Base-by-base conservation (phyloP, 78 protist genomes). In the Paratrimastix pyriformis region DNA sequence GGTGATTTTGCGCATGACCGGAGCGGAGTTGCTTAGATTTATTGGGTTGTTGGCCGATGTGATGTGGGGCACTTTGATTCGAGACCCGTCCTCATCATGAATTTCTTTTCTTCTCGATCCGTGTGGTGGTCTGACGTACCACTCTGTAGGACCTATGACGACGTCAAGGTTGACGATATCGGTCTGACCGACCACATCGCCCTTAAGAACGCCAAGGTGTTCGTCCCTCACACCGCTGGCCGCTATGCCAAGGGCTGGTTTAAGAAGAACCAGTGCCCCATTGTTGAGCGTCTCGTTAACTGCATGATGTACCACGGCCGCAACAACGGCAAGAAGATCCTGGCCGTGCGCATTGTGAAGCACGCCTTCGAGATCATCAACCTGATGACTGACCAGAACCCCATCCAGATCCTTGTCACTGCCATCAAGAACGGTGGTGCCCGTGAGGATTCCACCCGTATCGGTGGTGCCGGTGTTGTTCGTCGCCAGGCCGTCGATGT, bases 401-500 rank as follows among this genome's bases (percentile, higher is more conserved):
- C 99, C 44, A 43, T 95, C 77, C 91, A 86, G 84, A 39, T 44
- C 62, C 72, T 90, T 29, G 89, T 90, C 30, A 87, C 92, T 33
- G 98, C 98, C 48, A 80, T 96, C 77, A 77, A 72, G 84, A 92
- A 94, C 90, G 38, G 90, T 60, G 98, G 99, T 46, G 93, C 99
- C 76, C 95, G 99, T 58, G 99, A 98, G 81, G 99, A 98, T 83
- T 90, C 99, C 38, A 98, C 99, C 66, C 91, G 99, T 30, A 85
- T 98, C 58, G 99, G 99, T 58, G 64, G 91, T 26, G 96, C 93
- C 72, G 99, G 99, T 87, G 93, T 93, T 15, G 99, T 90, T 74
- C 88, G 98, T 18, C 88, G 99, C 32, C 99, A 98, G 87, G 94
- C 99, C 60, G 98, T 95, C 69, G 99, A 98, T 80, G 99, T 96